Percentiles rank a stretch among this genome's conserved stretches.
Conservation (phyloP, 2,329 filamentous ascomycete species). For the Claviceps pusilla region DNA sequence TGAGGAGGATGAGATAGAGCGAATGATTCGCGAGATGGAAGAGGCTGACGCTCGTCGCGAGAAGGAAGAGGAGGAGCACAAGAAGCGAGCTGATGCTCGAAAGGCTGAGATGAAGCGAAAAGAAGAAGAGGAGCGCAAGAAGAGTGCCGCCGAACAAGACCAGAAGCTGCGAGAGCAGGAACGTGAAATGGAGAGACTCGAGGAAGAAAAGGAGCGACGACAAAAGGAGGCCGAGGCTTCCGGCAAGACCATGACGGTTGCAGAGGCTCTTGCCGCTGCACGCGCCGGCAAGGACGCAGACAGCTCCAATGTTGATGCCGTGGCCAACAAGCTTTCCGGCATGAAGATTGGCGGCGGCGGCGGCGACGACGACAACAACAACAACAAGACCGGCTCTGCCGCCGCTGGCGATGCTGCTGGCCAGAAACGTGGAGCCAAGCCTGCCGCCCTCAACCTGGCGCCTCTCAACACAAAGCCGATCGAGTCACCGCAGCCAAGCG, state of each 20-base stretch:
- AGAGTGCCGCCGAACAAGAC: slow-evolving; percentile 41
- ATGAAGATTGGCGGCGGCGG: slow-evolving; percentile 31
- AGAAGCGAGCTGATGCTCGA: slow-evolving; percentile 32
- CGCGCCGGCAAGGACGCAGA: slow-evolving; percentile 25
- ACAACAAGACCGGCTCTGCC: too few relatives aligned
- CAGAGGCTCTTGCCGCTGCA: slow-evolving; percentile 34
- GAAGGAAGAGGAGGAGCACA: slow-evolving; percentile 29
- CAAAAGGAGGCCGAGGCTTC: slow-evolving; percentile 35
- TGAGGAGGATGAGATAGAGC: slow-evolving; percentile 42
- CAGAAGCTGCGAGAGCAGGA: slow-evolving; percentile 58
- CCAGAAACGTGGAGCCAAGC: slow-evolving; percentile 54
- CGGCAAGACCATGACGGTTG: slow-evolving; percentile 31
- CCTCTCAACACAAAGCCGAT: slow-evolving; percentile 68
- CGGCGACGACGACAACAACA: slow-evolving; percentile 2
- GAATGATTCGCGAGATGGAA: slow-evolving; percentile 48
- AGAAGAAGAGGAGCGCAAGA: slow-evolving; percentile 28
- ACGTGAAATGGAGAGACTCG: slow-evolving; percentile 55
- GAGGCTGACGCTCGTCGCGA: slow-evolving; percentile 37
- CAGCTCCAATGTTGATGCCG: slow-evolving; percentile 23
- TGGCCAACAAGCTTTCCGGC: slow-evolving; percentile 34
- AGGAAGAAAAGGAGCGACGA: slow-evolving; percentile 52
- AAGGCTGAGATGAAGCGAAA: slow-evolving; percentile 34
- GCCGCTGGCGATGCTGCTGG: slow-evolving; percentile 30
- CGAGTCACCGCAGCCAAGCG: slow-evolving; percentile 83
- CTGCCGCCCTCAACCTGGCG: slow-evolving; percentile 74